Evolutionary conservation across 106 monocot genomes (phyloP).

Genomic region (Chionographis japonica): DNA sequence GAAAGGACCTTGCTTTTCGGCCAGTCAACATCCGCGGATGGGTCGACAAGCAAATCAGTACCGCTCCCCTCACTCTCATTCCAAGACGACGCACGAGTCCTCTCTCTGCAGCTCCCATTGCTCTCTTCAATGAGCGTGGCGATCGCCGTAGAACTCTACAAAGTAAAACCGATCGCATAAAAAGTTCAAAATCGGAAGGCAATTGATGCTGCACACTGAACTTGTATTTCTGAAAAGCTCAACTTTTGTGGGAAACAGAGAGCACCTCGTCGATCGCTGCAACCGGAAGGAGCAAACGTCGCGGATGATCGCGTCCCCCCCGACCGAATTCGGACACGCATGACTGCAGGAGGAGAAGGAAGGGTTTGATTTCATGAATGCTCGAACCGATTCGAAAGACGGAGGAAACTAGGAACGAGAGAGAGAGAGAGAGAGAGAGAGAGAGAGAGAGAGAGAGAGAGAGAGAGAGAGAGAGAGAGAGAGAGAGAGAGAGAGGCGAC

Average conservation of each 20-base stretch:
- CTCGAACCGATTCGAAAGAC: too few species aligned
- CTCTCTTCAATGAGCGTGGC: conserved; percentile 12
- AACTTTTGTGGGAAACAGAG: too few species aligned
- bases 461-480: not conserved
- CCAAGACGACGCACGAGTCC: conserved; percentile 8
- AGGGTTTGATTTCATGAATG: too few species aligned
- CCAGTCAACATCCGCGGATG: conserved; percentile 26
- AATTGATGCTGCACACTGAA: too few species aligned
- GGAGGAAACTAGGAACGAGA: too few species aligned
- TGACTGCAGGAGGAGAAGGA: not conserved
- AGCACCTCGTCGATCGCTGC: not conserved
- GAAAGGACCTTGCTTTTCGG: conserved; percentile 4
- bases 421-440: not conserved
- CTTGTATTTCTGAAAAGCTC: too few species aligned
- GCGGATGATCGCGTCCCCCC: not conserved
- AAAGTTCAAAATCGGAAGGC: not conserved
- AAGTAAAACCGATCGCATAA: conserved; percentile 1
- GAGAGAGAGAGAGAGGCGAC: not conserved
- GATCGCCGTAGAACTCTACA: conserved; percentile 11
- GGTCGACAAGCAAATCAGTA: conserved; percentile 10
- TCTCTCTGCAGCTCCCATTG: conserved; percentile 1
- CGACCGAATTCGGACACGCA: not conserved
- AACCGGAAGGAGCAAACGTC: not conserved
- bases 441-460: not conserved
- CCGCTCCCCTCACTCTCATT: conserved; percentile 59